These are phyloP conservation scores for Leccinellum albellum DNA, from an alignment of 768 basidiomycete species.

Conservation along the genomic window DNA sequence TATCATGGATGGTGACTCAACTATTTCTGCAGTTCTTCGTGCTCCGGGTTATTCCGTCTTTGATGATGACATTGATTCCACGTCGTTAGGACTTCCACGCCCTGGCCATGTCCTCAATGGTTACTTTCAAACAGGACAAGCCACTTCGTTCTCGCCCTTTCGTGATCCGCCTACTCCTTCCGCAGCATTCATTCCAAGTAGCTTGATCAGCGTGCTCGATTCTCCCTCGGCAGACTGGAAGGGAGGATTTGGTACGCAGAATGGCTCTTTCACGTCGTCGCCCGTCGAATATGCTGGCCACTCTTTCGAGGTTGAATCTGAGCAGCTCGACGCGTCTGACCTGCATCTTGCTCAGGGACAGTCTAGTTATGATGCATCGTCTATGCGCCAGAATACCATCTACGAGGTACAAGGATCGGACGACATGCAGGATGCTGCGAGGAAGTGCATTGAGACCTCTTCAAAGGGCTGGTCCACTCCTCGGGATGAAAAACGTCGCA, in stretches of 20 bases:
- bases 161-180: slow-evolving; percentile 39
- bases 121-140: slow-evolving; percentile 15
- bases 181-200: slow-evolving; percentile 52
- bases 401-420: slow-evolving; percentile 30
- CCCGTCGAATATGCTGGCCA: slow-evolving; percentile 39
- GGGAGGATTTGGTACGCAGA: slow-evolving; percentile 14
- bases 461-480: slow-evolving; percentile 48
- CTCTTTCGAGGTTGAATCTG: slow-evolving; percentile 27
- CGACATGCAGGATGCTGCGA: slow-evolving; percentile 12
- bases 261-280: slow-evolving; percentile 34
- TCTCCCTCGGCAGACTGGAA: slow-evolving; percentile 60
- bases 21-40: slow-evolving; percentile 18
- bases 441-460: slow-evolving; percentile 24
- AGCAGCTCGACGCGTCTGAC: slow-evolving; percentile 49
- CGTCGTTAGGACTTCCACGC: slow-evolving; percentile 7
- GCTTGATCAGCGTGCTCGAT: slow-evolving; percentile 43
- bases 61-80: slow-evolving; percentile 35
- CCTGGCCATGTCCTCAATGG: slow-evolving; percentile 11
- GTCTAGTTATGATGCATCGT: slow-evolving; percentile 16
- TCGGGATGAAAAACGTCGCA: slow-evolving; percentile 50
- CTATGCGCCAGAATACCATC: slow-evolving; percentile 27
- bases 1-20: slow-evolving; percentile 9
- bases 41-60: slow-evolving; percentile 40
- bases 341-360: slow-evolving; percentile 28
- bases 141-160: slow-evolving; percentile 52